Percentiles rank a stretch among this genome's conserved stretches.
phyloP scores from a whole-genome alignment of 1,284 basidiomycete species.

The Papiliotrema terrestris region DNA sequence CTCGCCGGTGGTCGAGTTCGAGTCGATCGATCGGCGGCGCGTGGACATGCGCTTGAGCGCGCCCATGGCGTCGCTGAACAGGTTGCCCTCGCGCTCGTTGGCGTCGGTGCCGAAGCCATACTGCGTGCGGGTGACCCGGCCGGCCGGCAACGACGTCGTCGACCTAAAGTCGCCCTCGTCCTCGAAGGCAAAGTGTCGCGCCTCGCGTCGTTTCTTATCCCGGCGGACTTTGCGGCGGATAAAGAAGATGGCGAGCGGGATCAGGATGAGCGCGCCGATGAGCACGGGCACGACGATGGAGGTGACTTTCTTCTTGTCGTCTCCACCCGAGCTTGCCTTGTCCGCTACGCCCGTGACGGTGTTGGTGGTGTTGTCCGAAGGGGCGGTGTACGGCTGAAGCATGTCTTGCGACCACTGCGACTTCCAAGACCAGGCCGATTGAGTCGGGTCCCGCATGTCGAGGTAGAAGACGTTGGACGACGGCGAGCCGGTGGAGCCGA shows the following conservation, averaged over 20 bases:
- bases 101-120: conserved; percentile 36
- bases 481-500: conserved; percentile 28
- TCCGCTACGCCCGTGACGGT: conserved; percentile 4
- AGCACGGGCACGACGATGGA: conserved; percentile 42
- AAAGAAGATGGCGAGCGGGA: conserved; percentile 36
- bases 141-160: conserved; percentile 9
- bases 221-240: conserved; percentile 38
- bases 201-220: conserved; percentile 42
- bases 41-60: conserved; percentile 23
- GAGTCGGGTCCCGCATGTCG: conserved; percentile 41
- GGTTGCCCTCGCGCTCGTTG: conserved; percentile 33
- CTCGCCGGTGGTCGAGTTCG: conserved; percentile 1
- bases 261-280: conserved; percentile 29
- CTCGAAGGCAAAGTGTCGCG: conserved; percentile 47
- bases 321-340: conserved; percentile 5
- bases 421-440: conserved; percentile 40
- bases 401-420: conserved; percentile 38
- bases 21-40: conserved; percentile 1
- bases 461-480: conserved; percentile 39
- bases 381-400: conserved; percentile 22
- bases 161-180: conserved; percentile 31
- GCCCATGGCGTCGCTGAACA: conserved; percentile 22
- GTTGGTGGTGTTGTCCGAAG: conserved; percentile 5
- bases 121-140: conserved; percentile 13
- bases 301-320: conserved; percentile 27